These are phyloP conservation scores for Scheffersomyces titani DNA, from an alignment of 1,139 yeast species.

Conservation along the genomic window DNA sequence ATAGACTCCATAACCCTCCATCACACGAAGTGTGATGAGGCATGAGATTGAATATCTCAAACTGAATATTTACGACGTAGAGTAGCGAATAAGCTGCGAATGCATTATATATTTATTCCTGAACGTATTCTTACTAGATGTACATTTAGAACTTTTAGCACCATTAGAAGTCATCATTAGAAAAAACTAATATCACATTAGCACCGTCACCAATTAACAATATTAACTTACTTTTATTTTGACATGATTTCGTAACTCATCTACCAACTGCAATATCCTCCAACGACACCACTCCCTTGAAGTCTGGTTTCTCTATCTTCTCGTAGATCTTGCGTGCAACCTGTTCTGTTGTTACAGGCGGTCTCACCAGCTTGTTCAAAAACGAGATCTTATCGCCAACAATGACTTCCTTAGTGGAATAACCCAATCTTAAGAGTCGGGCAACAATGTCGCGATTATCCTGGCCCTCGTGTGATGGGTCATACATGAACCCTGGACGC, in stretches of 20 bases:
- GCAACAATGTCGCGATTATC: constrained; percentile 33
- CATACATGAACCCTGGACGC: constrained; percentile 86
- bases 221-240: not conserved
- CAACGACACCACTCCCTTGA: constrained; percentile 59
- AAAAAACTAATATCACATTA: not conserved
- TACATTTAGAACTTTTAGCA: not conserved
- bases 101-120: not conserved
- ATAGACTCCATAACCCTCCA: not conserved
- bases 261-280: constrained; percentile 41
- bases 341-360: constrained; percentile 65
- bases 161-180: not conserved
- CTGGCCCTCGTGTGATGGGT: constrained; percentile 36
- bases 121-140: not conserved
- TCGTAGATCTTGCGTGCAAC: constrained; percentile 65
- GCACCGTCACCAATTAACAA: not conserved
- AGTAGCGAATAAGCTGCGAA: not conserved
- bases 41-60: not conserved
- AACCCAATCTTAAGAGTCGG: constrained; percentile 32
- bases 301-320: constrained; percentile 50
- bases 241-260: not conserved
- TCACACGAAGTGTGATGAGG: not conserved
- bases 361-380: constrained; percentile 56
- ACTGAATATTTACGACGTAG: not conserved
- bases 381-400: constrained; percentile 28
- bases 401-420: constrained; percentile 41